These are phyloP conservation scores for Escovopsis weberi DNA, from an alignment of 2,329 filamentous ascomycete genomes.

Conservation along the genomic window DNA sequence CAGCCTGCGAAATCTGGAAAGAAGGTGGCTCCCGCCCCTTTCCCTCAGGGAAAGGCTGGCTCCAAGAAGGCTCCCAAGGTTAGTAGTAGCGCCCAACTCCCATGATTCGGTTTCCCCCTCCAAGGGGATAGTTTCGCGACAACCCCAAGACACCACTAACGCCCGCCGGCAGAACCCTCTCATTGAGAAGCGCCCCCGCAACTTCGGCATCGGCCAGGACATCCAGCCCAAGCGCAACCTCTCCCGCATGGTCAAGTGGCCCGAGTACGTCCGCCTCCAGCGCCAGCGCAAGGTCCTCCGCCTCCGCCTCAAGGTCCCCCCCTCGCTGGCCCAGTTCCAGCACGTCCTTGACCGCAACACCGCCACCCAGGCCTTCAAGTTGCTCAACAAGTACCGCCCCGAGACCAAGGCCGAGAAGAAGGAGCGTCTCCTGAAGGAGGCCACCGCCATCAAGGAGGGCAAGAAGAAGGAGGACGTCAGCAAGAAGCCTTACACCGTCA, in stretches of 20 bases:
- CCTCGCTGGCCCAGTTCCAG: conserved; percentile 94
- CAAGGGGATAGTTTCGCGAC: background rate
- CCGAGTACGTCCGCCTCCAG: conserved; percentile 97
- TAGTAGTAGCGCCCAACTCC: conserved; percentile 24
- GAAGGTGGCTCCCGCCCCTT: conserved; percentile 95
- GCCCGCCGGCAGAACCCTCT: conserved; percentile 68
- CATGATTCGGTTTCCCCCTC: too few relatives aligned
- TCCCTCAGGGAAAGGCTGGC: conserved; percentile 83
- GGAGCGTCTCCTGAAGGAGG: conserved; percentile 97
- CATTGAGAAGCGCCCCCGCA: conserved; percentile 92
- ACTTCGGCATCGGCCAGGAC: conserved; percentile 98
- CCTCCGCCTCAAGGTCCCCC: conserved; percentile 96
- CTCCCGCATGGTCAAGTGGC: conserved; percentile 98
- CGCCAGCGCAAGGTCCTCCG: conserved; percentile 90
- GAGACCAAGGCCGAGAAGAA: conserved; percentile 99
- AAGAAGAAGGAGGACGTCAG: conserved; percentile 99
- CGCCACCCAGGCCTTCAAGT: conserved; percentile 93
- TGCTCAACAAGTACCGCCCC: conserved; percentile 99
- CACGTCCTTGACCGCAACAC: conserved; percentile 94
- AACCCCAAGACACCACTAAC: background rate
- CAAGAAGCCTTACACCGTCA: conserved; percentile 99
- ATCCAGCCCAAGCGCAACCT: conserved; percentile 95
- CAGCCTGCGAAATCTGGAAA: conserved; percentile 97
- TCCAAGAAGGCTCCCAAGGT: conserved; percentile 97
- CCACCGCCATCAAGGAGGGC: conserved; percentile 91